Conservation (phyloP, 768 basidiomycete species). For the Thelephora ganbajun region DNA sequence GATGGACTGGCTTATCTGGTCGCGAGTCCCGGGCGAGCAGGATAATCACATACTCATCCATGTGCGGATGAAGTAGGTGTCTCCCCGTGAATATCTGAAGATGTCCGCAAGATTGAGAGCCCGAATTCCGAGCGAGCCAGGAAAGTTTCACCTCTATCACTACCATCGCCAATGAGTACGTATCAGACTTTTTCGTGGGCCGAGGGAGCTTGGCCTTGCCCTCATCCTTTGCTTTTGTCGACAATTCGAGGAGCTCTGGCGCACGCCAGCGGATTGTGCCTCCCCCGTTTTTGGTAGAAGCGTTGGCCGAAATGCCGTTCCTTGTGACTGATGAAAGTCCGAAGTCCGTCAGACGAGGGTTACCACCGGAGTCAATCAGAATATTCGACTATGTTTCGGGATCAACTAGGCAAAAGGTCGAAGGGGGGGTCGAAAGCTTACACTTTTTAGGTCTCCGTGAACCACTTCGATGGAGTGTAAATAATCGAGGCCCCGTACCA, state of each 20-base stretch:
- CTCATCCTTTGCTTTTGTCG: too few relatives aligned
- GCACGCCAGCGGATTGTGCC: neutral
- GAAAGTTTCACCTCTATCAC: neutral
- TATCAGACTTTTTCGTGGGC: too few relatives aligned
- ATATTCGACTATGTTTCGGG: neutral
- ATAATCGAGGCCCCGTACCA: slow-evolving; percentile 10
- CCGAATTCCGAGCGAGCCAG: neutral
- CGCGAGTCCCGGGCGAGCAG: neutral
- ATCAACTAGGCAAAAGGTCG: neutral
- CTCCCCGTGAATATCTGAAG: neutral
- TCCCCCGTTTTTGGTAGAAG: neutral
- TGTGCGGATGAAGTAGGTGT: neutral
- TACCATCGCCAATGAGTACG: too few relatives aligned
- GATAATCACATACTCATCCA: neutral
- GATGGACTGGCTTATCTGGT: neutral
- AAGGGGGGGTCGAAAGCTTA: neutral
- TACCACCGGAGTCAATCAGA: neutral
- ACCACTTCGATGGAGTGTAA: slow-evolving; percentile 9
- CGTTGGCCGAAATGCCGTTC: too few relatives aligned
- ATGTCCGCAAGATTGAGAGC: neutral
- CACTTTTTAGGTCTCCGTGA: slow-evolving; percentile 14
- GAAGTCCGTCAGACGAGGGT: too few relatives aligned
- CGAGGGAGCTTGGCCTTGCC: too few relatives aligned
- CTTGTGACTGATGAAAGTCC: too few relatives aligned
- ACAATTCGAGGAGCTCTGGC: neutral